A percentile compares a stretch with the other conserved stretches of the same genome.
Conservation (phyloP, 768 basidiomycete genomes). For the Boletales sp. region DNA sequence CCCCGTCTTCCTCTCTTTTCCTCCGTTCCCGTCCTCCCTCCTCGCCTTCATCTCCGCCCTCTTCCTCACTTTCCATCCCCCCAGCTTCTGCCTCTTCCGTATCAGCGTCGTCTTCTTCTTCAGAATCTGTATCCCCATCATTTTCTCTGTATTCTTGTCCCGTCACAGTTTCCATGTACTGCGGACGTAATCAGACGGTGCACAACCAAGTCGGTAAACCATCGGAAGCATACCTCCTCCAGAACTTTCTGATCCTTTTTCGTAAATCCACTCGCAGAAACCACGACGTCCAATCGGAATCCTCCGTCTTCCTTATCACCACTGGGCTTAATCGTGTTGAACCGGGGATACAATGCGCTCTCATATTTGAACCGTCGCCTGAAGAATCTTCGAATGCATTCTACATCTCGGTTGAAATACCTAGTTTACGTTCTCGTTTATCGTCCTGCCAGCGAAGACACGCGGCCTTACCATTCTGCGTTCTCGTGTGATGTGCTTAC, state of each 20-base stretch:
- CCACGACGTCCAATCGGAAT: constrained; percentile 84
- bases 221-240: constrained; percentile 64
- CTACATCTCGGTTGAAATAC: constrained; percentile 99
- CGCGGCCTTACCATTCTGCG: constrained; percentile 77
- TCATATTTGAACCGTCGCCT: constrained; percentile 89
- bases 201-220: constrained; percentile 17
- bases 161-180: constrained; percentile 67
- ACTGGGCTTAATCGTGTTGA: constrained; percentile 44
- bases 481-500: constrained; percentile 95
- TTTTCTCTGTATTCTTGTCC: constrained; percentile 33
- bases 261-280: constrained; percentile 92
- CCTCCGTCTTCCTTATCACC: constrained; percentile 39
- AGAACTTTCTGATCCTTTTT: constrained; percentile 76
- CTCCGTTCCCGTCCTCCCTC: constrained; percentile 37
- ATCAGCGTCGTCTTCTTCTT: constrained; percentile 34
- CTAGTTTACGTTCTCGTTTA: constrained; percentile 37
- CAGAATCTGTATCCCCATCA: constrained; percentile 26
- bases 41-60: constrained; percentile 33
- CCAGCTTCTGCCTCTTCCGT: constrained; percentile 38
- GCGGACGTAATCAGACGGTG: constrained; percentile 19
- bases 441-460: constrained; percentile 8
- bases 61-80: constrained; percentile 23
- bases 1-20: constrained; percentile 31
- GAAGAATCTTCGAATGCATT: constrained; percentile 94
- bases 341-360: constrained; percentile 82